Base-by-base conservation (phyloP, 192 early-diverging fungal species). In the Obelidium mucronatum region DNA sequence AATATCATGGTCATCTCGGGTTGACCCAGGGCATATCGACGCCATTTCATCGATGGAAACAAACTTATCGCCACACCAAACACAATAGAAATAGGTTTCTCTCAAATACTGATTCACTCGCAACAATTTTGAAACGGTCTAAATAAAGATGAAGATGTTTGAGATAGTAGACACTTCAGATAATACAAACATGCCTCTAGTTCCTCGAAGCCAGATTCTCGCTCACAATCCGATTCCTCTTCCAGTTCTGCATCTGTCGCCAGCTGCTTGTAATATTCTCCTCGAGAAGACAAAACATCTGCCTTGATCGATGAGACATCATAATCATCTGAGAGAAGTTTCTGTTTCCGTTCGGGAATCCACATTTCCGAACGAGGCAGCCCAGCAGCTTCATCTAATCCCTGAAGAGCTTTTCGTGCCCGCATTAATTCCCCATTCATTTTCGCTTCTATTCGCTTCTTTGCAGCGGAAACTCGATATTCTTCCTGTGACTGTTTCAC, bases 31-130 rank as follows among this genome's bases (percentile, higher is more conserved):
- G 74, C 92, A 93, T n/a, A 81, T 76, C 19, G 77, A 59, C 11
- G 59, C 56, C 28, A 93, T 52, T 78, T 92, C 91, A 28, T 88
- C 82, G 67, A 54, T 60, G 28, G 85, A 75, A 39, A 78, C 62
- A 42, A 88, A 93, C 40, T 79, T 77, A 11, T 78, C 83, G 33
- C 86, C 83, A 74, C 92, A 93, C 91, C 91, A 93, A 35, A 92
- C 80, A 71, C 92, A 93, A 67, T 93, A 93, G 39, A 40, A 59
- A 74, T 92, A 84, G 4, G 82, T 66, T 11, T 39, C 42, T 13
- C 91, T 86, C 30, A 93, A 77, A 62, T 93, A 88, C 1, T 56
- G 5, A 1, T 79, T 81, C 0, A 91, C 75, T 28, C 70, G 44
- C 2, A 74, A 64, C 2, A 93, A 78, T 62, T 92, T 84, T 56